These are phyloP conservation scores for Fusarium sp. DNA, from an alignment of 2,329 filamentous ascomycete species.

Conservation along the genomic window DNA sequence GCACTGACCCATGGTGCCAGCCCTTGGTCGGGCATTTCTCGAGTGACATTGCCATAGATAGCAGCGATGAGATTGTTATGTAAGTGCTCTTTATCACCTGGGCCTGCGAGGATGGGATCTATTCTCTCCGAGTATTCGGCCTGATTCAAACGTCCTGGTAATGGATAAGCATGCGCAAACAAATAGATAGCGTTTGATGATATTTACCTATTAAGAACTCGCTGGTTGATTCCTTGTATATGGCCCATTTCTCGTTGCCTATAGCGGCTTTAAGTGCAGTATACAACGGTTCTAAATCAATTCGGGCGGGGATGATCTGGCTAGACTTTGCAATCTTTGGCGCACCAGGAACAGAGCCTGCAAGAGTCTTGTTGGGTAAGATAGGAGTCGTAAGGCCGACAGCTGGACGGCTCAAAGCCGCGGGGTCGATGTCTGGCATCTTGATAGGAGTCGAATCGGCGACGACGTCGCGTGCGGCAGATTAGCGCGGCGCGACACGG, in stretches of 20 bases:
- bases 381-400: constrained; percentile 69
- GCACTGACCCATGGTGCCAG: constrained; percentile 78
- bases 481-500: constrained; percentile 59
- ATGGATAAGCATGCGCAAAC: constrained; percentile 46
- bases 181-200: not conserved
- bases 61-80: constrained; percentile 76
- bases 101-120: constrained; percentile 69
- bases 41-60: constrained; percentile 75
- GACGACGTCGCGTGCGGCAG: constrained; percentile 60
- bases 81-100: constrained; percentile 69
- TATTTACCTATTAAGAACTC: constrained; percentile 70
- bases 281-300: constrained; percentile 75
- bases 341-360: constrained; percentile 60
- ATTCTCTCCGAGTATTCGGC: constrained; percentile 68
- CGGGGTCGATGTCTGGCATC: constrained; percentile 78
- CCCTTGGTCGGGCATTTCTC: constrained; percentile 75
- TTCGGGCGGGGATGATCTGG: constrained; percentile 72
- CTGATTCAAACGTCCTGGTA: constrained; percentile 71
- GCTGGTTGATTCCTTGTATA: constrained; percentile 71
- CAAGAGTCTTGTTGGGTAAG: constrained; percentile 67
- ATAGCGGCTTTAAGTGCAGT: constrained; percentile 69
- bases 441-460: constrained; percentile 47
- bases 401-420: constrained; percentile 72
- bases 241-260: constrained; percentile 69
- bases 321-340: constrained; percentile 68